phyloP scores from a whole-genome alignment of 768 basidiomycete species.

The Pleurotus cornucopiae region DNA sequence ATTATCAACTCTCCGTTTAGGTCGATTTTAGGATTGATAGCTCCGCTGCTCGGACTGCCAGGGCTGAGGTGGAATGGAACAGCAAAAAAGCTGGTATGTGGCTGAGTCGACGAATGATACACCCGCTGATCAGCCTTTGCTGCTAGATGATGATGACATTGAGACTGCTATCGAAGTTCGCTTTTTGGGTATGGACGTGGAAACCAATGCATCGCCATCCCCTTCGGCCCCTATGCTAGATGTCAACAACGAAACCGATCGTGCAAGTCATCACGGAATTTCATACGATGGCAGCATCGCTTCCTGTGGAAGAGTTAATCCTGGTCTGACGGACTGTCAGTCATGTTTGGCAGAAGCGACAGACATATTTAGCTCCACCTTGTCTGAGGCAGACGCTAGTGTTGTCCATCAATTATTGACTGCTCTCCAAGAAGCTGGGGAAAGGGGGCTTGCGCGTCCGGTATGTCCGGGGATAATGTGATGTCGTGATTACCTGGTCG shows the following conservation, averaged over 20 bases:
- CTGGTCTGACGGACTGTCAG: conserved; percentile 38
- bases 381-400: conserved; percentile 24
- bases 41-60: conserved; percentile 49
- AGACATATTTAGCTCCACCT: conserved; percentile 20
- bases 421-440: conserved; percentile 29
- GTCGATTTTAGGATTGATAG: conserved; percentile 73
- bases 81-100: conserved; percentile 81
- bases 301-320: conserved; percentile 39
- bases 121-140: conserved; percentile 6
- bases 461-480: conserved; percentile 23
- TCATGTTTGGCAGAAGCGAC: conserved; percentile 42
- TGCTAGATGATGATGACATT: conserved; percentile 77
- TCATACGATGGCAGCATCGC: conserved; percentile 37
- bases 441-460: conserved; percentile 32
- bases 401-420: conserved; percentile 30
- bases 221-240: conserved; percentile 15
- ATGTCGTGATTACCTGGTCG: neutral
- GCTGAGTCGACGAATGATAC: neutral
- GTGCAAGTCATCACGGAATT: conserved; percentile 47
- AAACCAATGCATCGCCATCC: conserved; percentile 13
- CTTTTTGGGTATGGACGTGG: conserved; percentile 20
- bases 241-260: conserved; percentile 17
- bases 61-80: conserved; percentile 68
- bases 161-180: conserved; percentile 62
- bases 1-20: conserved; percentile 28